Percentiles rank a stretch among this genome's conserved stretches.
Evolutionary conservation across 371 early-diverging fungal genomes (phyloP).

Genomic region (Nematocida major): DNA sequence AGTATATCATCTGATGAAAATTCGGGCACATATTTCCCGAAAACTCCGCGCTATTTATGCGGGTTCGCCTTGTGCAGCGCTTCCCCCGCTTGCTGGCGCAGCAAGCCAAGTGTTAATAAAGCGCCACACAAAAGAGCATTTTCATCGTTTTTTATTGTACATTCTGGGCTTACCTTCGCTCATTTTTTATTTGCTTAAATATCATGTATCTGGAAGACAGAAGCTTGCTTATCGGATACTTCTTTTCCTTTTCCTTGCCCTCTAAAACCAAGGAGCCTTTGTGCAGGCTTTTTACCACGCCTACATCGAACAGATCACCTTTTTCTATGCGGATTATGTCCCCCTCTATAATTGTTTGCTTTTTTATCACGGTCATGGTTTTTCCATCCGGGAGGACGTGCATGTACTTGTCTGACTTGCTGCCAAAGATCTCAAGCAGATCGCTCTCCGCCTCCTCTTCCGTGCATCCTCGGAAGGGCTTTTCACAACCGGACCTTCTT

Average conservation of each 20-base stretch:
- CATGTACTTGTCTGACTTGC: conserved; percentile 33
- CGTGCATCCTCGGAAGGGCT: conserved; percentile 36
- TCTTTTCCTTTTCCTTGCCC: conserved; percentile 39
- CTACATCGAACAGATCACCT: conserved; percentile 33
- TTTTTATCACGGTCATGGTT: conserved; percentile 42
- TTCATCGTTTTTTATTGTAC: no score
- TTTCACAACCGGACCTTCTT: conserved; percentile 15
- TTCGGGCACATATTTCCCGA: no score
- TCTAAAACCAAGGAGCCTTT: conserved; percentile 24
- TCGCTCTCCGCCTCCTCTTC: conserved; percentile 46
- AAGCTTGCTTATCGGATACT: conserved; percentile 39
- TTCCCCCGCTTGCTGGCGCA: no score
- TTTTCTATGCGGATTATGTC: conserved; percentile 42
- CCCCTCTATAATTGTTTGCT: conserved; percentile 29
- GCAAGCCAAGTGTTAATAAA: no score
- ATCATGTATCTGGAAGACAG: conserved; percentile 44
- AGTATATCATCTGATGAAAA: no score
- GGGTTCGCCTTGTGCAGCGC: no score
- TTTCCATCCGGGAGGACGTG: conserved; percentile 31
- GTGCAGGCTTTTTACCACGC: conserved; percentile 23
- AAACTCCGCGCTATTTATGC: no score
- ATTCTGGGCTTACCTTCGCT: not conserved
- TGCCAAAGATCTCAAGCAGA: conserved; percentile 23
- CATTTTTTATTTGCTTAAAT: not conserved
- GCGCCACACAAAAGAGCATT: no score